Evolutionary conservation across 352 stramenopile genomes (phyloP), one percentile per base, ranked within the genome.

Genomic region (Pythium pectinolyticum): DNA sequence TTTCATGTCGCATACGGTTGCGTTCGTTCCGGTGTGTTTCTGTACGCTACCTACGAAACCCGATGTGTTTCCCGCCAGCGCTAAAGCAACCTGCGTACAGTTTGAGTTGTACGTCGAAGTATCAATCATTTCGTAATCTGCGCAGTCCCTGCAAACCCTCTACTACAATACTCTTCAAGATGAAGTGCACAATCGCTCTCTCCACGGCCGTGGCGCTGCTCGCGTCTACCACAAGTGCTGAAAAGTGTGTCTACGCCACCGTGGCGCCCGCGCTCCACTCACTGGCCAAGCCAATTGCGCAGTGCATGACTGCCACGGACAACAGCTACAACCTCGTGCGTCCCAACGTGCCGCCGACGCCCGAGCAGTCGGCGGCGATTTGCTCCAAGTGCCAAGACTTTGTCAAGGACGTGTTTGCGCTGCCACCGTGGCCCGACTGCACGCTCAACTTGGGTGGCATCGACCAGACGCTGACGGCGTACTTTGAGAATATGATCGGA

Each of bases 401-500:
- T 43, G 55, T 67, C 24, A 28, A 54, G 10, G 46, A 51, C 3
- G 28, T 69, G 7, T 51, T 48, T 17, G 53, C 47, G 12, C 39
- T 64, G 31, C 15, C 43, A 5, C 24, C 47, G 25, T 69, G 62
- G 54, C 46, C 51, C 7, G 62, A 64, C 54, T 69, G 62, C 40
- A 58, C 41, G 14, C 58, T 69, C 28, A 54, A 63, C 39, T 43
- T 69, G 25, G 62, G 55, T 11, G 54, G 62, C 20, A 53, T 54
- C 28, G 57, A 69, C 45, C 62, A 69, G 39, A 64, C 54, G 17
- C 41, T 69, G 27, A 53, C 50, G 7, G 34, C 62, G 54, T 64
- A 64, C 62, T 69, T 55, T 25, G 43, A 69, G 40, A 69, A 43
- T 25, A 52, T 69, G 30, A 51, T 69, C 15, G 54, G 62, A 2